Percentiles rank a stretch among this genome's conserved stretches.
These are phyloP conservation scores for Suillus hirtellus DNA, from an alignment of 768 basidiomycete genomes.

Conservation along the genomic window DNA sequence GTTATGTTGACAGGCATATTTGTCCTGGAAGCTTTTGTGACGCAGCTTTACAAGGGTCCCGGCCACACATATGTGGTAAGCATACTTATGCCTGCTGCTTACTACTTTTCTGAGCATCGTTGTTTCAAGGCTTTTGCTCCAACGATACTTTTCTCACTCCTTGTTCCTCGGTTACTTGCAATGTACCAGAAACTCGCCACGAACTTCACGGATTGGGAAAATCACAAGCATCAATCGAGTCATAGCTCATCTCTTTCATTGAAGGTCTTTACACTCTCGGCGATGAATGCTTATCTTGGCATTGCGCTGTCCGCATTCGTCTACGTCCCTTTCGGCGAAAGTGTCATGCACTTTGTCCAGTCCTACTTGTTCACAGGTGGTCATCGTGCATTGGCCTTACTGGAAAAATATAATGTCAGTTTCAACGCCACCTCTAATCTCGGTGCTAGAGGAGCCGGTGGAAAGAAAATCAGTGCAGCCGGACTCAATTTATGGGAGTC, in stretches of 20 bases:
- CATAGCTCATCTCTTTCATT: conserved; percentile 80
- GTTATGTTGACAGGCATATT: conserved; percentile 80
- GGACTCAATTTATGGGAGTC: conserved; percentile 47
- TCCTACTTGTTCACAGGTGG: conserved; percentile 28
- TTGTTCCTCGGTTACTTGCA: conserved; percentile 79
- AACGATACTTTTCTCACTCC: conserved; percentile 75
- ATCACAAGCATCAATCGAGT: conserved; percentile 78
- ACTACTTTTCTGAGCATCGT: not conserved
- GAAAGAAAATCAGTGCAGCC: conserved; percentile 17
- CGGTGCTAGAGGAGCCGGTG: conserved; percentile 24
- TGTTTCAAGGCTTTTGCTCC: conserved; percentile 68
- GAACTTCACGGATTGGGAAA: conserved; percentile 85
- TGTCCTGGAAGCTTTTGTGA: conserved; percentile 88
- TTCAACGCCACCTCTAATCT: conserved; percentile 31
- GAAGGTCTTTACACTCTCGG: conserved; percentile 88
- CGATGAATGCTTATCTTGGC: conserved; percentile 88
- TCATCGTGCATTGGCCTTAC: conserved; percentile 15
- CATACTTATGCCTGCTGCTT: conserved; percentile 13
- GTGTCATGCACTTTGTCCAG: conserved; percentile 65
- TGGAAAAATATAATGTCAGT: conserved; percentile 26
- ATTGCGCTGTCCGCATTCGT: conserved; percentile 93
- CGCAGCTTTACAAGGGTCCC: conserved; percentile 84
- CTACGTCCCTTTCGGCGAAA: conserved; percentile 91
- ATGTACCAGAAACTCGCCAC: conserved; percentile 70
- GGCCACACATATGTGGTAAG: conserved; percentile 77